A percentile compares a stretch with the other conserved stretches of the same genome.
Conservation (phyloP, 371 early-diverging fungal species). For the Syncephalastrum sp. region DNA sequence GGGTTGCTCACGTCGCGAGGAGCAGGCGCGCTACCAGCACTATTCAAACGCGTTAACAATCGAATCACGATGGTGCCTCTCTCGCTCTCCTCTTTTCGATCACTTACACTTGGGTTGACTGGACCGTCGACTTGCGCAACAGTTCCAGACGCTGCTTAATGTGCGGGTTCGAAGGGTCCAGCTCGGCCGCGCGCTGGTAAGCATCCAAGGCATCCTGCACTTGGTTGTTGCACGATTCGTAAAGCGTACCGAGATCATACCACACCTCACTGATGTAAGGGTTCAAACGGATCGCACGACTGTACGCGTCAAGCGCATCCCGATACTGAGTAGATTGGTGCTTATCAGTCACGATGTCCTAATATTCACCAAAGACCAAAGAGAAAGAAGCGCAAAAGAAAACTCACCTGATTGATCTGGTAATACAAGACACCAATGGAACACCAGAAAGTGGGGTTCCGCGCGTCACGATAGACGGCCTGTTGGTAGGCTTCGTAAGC, state of each 20-base stretch:
- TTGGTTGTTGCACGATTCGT: constrained; percentile 98
- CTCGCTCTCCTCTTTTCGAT: constrained; percentile 16
- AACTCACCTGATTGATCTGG: constrained; percentile 80
- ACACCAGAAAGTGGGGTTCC: constrained; percentile 98
- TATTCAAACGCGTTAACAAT: constrained; percentile 13
- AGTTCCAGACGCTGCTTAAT: constrained; percentile 84
- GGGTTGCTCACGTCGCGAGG: constrained; percentile 65
- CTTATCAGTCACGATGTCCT: too few relatives aligned
- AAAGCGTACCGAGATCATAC: constrained; percentile 94
- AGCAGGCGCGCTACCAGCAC: constrained; percentile 51
- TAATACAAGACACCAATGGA: constrained; percentile 98
- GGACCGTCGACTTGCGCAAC: constrained; percentile 69
- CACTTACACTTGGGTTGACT: constrained; percentile 76
- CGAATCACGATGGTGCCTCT: constrained; percentile 1
- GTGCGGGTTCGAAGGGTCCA: constrained; percentile 48
- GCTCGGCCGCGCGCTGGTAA: constrained; percentile 77
- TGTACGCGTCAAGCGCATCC: constrained; percentile 97
- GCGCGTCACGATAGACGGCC: constrained; percentile 92
- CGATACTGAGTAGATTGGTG: constrained; percentile 64
- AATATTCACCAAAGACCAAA: too few relatives aligned
- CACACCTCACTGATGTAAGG: constrained; percentile 97
- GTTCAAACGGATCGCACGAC: constrained; percentile 90
- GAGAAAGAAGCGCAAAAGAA: too few relatives aligned
- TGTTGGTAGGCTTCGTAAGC: constrained; percentile 98
- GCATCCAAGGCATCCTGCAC: constrained; percentile 96